phyloP scores from a whole-genome alignment of 2,329 filamentous ascomycete species.

The Fusarium lyarnte region DNA sequence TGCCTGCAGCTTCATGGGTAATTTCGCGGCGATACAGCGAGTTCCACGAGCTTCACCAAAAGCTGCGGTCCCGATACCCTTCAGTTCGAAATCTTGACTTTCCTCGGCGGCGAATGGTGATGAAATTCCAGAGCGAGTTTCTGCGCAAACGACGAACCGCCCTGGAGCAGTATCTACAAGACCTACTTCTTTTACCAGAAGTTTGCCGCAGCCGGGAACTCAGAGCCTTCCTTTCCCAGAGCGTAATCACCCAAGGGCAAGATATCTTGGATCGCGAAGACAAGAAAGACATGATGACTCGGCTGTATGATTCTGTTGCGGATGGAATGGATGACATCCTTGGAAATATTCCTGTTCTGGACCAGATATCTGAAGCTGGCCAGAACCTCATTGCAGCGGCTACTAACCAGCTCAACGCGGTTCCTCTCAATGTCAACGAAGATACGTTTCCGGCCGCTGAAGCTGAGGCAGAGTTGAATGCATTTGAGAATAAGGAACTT shows the following conservation, averaged over 20 bases:
- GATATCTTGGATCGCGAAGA: slow-evolving; percentile 67
- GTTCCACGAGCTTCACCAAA: slow-evolving; percentile 95
- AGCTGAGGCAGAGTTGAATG: slow-evolving; percentile 92
- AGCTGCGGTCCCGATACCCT: slow-evolving; percentile 83
- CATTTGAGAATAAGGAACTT: slow-evolving; percentile 88
- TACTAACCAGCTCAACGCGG: slow-evolving; percentile 68
- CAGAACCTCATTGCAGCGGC: slow-evolving; percentile 89
- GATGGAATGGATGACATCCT: slow-evolving; percentile 99
- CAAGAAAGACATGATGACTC: slow-evolving; percentile 88
- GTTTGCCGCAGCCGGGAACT: slow-evolving; percentile 94
- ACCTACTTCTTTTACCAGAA: slow-evolving; percentile 86
- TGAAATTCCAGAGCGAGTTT: slow-evolving; percentile 97
- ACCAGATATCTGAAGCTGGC: slow-evolving; percentile 91
- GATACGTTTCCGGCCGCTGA: slow-evolving; percentile 70
- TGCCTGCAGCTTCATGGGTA: slow-evolving; percentile 95
- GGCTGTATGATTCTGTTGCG: slow-evolving; percentile 95
- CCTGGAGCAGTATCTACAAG: slow-evolving; percentile 84
- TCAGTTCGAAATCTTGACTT: slow-evolving; percentile 92
- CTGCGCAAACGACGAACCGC: slow-evolving; percentile 86
- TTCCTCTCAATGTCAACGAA: slow-evolving; percentile 62
- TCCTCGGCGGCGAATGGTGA: slow-evolving; percentile 88
- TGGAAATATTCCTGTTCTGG: slow-evolving; percentile 93
- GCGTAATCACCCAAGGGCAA: slow-evolving; percentile 74
- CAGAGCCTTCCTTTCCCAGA: slow-evolving; percentile 90
- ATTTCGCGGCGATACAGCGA: slow-evolving; percentile 95